Base-by-base conservation (phyloP, 1,284 basidiomycete species). In the Cerrena zonata region DNA sequence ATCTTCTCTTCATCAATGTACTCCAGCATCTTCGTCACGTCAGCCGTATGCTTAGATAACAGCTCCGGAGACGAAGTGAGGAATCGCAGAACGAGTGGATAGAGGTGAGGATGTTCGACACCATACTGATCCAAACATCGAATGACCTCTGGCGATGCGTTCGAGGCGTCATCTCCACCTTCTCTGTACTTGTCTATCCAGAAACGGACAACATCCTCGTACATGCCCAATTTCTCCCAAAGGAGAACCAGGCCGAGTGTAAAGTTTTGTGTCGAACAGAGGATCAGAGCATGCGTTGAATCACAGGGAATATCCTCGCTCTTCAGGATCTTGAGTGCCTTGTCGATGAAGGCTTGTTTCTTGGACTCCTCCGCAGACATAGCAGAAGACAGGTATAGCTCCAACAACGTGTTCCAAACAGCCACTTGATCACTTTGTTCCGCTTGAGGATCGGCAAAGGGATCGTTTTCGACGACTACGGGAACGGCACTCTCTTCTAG, bases 331-430 rank as follows among this genome's bases (percentile, higher is more conserved):
- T 74, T 76, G 47, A 92, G 65, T 0, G 89, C 90, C 61, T 91
- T 93, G 41, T 75, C 72, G 22, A 69, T 69, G 50, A 75, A 60
- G 0, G 64, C 57, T 2, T 59, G 55, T 24, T 71, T 64, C 45
- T 55, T 53, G 12, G 51, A 53, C 30, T 54, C 18, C 19, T 42
- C 45, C 50, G 60, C 26, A 65, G 57, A 50, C 3, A 44, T 55
- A 2, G 69, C 74, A 5, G 80, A 69, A 0, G 82, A 78, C 23
- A 99, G 80, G 65, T 98, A 98, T 15, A 99, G 78, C 69, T 99
- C 95, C 48, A 99, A 73, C 2, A 99, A 73, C 1, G 95, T 97
- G 68, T 96, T 97, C 94, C 95, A 98, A 12, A 97, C 86, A 0
- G 92, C 87, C 11, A 80, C 76, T 64, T 95, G 91, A 63, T 96